Evolutionary conservation across 208 protist genomes (phyloP).

Genomic region (Trypanosoma platydactyli): DNA sequence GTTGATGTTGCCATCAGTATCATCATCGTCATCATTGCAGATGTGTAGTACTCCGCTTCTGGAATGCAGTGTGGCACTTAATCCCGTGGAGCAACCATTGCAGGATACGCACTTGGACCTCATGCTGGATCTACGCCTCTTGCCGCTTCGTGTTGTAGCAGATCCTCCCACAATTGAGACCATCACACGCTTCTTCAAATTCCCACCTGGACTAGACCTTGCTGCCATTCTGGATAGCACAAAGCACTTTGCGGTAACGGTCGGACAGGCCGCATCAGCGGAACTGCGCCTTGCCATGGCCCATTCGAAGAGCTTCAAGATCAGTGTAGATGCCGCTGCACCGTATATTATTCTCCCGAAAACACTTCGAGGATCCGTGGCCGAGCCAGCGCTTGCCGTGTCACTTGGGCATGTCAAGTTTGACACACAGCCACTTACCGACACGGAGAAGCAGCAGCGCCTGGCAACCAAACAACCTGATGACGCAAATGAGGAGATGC

Average conservation of each 20-base stretch:
- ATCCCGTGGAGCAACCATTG: conserved; percentile 69
- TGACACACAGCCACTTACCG: conserved; percentile 58
- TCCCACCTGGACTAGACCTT: conserved; percentile 64
- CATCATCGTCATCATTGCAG: conserved; percentile 10
- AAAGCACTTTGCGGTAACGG: conserved; percentile 42
- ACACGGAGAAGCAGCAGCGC: conserved; percentile 58
- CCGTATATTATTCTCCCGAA: conserved; percentile 74
- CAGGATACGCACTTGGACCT: conserved; percentile 66
- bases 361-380: conserved; percentile 34
- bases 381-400: conserved; percentile 60
- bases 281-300: conserved; percentile 64
- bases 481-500: conserved; percentile 47
- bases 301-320: conserved; percentile 56
- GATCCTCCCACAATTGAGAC: conserved; percentile 63
- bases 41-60: conserved; percentile 44
- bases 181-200: conserved; percentile 60
- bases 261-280: conserved; percentile 59
- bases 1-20: conserved; percentile 2
- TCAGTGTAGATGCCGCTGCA: conserved; percentile 72
- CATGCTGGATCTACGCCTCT: conserved; percentile 60
- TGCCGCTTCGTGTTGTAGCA: conserved; percentile 73
- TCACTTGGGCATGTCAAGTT: conserved; percentile 74
- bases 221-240: conserved; percentile 46
- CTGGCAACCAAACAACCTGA: conserved; percentile 7
- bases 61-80: conserved; percentile 50